A percentile compares a stretch with the other conserved stretches of the same genome.
These are phyloP conservation scores for Malus domestica DNA, from an alignment of 306 rosid genomes.

Conservation along the genomic window DNA sequence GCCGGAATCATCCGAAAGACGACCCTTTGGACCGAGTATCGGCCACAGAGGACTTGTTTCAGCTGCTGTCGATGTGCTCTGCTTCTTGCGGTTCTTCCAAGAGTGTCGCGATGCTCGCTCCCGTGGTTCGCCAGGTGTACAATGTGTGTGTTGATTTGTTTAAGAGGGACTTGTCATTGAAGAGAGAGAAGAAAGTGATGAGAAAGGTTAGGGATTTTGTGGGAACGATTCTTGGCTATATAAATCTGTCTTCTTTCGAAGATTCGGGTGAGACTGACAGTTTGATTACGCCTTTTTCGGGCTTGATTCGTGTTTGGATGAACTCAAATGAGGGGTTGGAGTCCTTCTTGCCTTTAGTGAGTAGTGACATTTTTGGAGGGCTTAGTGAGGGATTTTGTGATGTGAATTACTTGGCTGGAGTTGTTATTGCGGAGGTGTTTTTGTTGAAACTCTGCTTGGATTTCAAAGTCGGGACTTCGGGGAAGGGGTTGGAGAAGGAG, in stretches of 20 bases:
- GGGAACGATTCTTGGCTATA: conserved; percentile 49
- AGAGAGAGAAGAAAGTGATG: conserved; percentile 54
- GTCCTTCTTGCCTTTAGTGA: conserved; percentile 55
- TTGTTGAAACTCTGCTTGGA: conserved; percentile 44
- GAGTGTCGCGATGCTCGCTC: conserved; percentile 55
- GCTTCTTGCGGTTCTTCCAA: conserved; percentile 38
- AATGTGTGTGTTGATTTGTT: conserved; percentile 28
- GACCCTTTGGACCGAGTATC: conserved; percentile 47
- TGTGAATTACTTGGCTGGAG: conserved; percentile 55
- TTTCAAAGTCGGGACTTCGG: conserved; percentile 18
- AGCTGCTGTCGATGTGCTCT: conserved; percentile 40
- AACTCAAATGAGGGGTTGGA: conserved; percentile 31
- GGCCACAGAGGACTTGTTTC: conserved; percentile 45
- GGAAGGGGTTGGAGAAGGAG: conserved; percentile 42
- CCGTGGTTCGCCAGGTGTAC: conserved; percentile 43
- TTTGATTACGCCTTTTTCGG: conserved; percentile 30
- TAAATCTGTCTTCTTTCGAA: conserved; percentile 33
- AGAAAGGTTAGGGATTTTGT: conserved; percentile 50
- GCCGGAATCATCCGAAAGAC: conserved; percentile 22
- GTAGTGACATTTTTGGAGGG: conserved; percentile 35
- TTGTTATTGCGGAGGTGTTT: conserved; percentile 48
- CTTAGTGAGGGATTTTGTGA: conserved; percentile 32
- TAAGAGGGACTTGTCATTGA: conserved; percentile 39
- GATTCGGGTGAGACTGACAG: conserved; percentile 25
- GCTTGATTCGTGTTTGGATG: conserved; percentile 49